Evolutionary conservation across 768 basidiomycete species (phyloP), one percentile per base, ranked within the genome.

Genomic region (Grammothele lineata): DNA sequence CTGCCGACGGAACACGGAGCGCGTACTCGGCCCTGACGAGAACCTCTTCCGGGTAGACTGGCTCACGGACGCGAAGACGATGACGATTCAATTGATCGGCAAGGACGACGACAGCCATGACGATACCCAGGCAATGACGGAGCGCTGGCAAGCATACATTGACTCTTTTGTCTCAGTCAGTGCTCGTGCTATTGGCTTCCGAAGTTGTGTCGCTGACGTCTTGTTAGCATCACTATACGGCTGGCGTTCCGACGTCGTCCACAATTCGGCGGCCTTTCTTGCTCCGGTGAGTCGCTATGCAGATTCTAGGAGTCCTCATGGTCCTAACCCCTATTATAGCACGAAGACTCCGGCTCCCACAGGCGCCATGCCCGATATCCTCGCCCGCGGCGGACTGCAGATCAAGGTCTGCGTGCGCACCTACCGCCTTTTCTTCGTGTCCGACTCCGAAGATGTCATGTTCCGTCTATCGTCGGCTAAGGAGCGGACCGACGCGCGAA

Each of bases 361-460:
- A 1, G 34, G 37, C 14, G 27, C 37, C 19, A 40, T 51, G 36
- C 41, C 55, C 23, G 34, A 49, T 17, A 48, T 64, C 40, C 26
- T 55, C 43, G 57, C 61, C 22, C 58, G 61, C 10, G 83, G 85
- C 25, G 76, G 76, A 3, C 73, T 94, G 15, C 87, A 91, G 64
- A 87, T 90, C 61, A 85, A 85, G 52, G 78, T 96, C 47, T 95
- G 93, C 65, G 75, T 91, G 27, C 75, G 83, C 48, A 88, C 85
- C 8, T 92, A 92, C 63, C 75, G 85, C 26, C 65, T 92, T 12
- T 92, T 93, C 71, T 92, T 81, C 61, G 86, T 87, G 5, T 70
- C 86, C 2, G 60, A 70, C 21, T 82, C 81, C 37, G 86, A 85
- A 55, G 86, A 87, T 51, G 73, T 75, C 47, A 64, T 85, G 45